Evolutionary conservation across 1,284 basidiomycete species (phyloP).

Genomic region (Neolentinus lepideus): DNA sequence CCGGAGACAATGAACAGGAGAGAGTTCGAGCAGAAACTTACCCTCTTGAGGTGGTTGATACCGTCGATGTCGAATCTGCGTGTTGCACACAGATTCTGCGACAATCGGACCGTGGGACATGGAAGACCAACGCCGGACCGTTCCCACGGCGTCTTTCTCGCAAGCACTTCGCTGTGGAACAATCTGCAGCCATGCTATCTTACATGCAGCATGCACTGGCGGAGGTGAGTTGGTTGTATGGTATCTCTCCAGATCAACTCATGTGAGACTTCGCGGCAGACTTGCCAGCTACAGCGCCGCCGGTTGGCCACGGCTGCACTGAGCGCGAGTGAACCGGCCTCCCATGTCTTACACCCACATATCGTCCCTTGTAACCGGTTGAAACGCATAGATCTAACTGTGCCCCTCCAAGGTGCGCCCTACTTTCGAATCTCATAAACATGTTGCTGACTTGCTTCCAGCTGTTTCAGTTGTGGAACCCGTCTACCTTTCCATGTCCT

Average conservation of each 20-base stretch:
- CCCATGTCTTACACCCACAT: not conserved
- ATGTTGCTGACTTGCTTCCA: slow-evolving; percentile 14
- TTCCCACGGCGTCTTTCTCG: not conserved
- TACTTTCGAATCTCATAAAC: not conserved
- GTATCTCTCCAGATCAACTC: not conserved
- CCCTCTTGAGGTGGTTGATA: slow-evolving; percentile 27
- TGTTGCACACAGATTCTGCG: not conserved
- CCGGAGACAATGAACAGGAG: slow-evolving; percentile 6
- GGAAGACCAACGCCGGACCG: not conserved
- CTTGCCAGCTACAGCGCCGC: not conserved
- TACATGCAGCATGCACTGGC: not conserved
- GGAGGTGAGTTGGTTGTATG: not conserved
- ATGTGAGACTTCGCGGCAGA: not conserved
- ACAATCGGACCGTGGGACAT: not conserved
- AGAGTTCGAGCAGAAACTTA: slow-evolving; percentile 23
- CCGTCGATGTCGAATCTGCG: slow-evolving; percentile 1
- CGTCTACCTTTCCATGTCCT: slow-evolving; percentile 51
- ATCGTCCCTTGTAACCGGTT: not conserved
- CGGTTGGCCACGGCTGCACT: not conserved
- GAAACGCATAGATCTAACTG: not conserved
- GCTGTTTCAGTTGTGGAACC: slow-evolving; percentile 38
- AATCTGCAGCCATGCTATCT: not conserved
- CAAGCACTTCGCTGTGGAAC: too few relatives aligned
- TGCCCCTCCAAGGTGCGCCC: not conserved
- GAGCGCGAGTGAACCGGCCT: not conserved